Evolutionary conservation across 805 yeast species (phyloP).

Genomic region (Candida corydali): DNA sequence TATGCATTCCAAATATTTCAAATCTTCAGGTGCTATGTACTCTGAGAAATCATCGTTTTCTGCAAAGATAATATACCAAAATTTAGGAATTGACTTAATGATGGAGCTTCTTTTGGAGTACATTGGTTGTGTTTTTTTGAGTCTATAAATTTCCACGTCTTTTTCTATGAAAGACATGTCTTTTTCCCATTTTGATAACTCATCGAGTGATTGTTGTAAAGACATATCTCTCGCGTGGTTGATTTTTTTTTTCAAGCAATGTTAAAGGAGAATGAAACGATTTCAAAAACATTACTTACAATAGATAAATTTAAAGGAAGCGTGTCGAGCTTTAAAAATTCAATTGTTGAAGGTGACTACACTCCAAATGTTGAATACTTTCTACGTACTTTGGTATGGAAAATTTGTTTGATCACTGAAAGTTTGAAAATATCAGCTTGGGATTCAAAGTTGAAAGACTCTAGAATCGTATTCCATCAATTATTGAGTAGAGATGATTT

Average conservation of each 20-base stretch:
- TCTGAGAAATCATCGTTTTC: slow-evolving; percentile 84
- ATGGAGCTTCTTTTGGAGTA: slow-evolving; percentile 53
- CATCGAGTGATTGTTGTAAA: slow-evolving; percentile 24
- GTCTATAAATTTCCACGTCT: slow-evolving; percentile 52
- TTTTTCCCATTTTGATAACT: slow-evolving; percentile 54
- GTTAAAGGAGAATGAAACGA: slow-evolving; percentile 30
- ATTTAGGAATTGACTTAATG: slow-evolving; percentile 58
- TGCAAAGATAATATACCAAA: slow-evolving; percentile 86
- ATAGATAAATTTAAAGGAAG: slow-evolving; percentile 33
- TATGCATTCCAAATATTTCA: slow-evolving; percentile 66
- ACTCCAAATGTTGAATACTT: slow-evolving; percentile 17
- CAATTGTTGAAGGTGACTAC: slow-evolving; percentile 28
- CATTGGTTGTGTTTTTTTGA: slow-evolving; percentile 51
- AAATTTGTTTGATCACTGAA: slow-evolving; percentile 32
- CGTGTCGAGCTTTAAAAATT: slow-evolving; percentile 19
- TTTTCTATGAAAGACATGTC: slow-evolving; percentile 58
- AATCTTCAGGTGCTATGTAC: slow-evolving; percentile 70
- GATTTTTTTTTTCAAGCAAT: slow-evolving; percentile 7
- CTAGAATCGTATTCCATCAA: slow-evolving; percentile 33
- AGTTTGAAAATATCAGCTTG: slow-evolving; percentile 31
- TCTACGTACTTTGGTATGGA: slow-evolving; percentile 35
- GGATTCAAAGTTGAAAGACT: slow-evolving; percentile 23
- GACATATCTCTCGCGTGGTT: background rate
- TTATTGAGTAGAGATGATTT: slow-evolving; percentile 24
- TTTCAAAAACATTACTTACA: slow-evolving; percentile 33